Evolutionary conservation across 1,284 basidiomycete species (phyloP).

Genomic region (Hymenochaete sp.): DNA sequence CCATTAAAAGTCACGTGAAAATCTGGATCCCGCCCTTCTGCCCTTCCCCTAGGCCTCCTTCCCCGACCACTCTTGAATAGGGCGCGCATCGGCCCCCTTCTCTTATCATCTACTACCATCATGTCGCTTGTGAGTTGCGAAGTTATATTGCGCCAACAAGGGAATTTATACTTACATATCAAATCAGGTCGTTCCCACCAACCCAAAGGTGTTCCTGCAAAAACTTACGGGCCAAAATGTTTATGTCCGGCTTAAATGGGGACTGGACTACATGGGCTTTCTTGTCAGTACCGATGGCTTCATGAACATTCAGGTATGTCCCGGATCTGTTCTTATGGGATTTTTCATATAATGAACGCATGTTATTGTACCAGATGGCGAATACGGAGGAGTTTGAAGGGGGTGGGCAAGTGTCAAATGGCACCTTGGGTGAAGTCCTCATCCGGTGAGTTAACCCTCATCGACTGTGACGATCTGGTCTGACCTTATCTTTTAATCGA

Average conservation of each 20-base stretch:
- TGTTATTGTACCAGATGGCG: constrained; percentile 56
- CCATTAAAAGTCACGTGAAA: too few relatives aligned
- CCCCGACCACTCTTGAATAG: background rate
- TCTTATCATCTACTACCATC: background rate
- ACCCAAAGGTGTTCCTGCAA: constrained; percentile 98
- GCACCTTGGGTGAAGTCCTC: constrained; percentile 95
- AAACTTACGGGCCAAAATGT: constrained; percentile 97
- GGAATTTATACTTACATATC: too few relatives aligned
- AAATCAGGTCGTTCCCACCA: constrained; percentile 90
- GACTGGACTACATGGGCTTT: constrained; percentile 98
- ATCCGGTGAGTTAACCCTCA: constrained; percentile 61
- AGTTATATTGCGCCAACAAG: too few relatives aligned
- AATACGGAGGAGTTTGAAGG: constrained; percentile 99
- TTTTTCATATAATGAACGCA: constrained; percentile 7
- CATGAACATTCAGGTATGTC: constrained; percentile 94
- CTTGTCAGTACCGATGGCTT: constrained; percentile 97
- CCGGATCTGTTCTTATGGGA: constrained; percentile 9
- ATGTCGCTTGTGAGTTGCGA: background rate
- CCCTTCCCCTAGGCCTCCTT: background rate
- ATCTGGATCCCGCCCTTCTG: too few relatives aligned
- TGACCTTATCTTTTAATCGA: constrained; percentile 10
- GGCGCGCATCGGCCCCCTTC: background rate
- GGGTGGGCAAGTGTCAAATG: constrained; percentile 91
- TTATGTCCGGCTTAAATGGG: constrained; percentile 96
- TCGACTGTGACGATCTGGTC: constrained; percentile 3